Evolutionary conservation across 345 rosid genomes (phyloP).

Genomic region (Lumnitzera racemosa): DNA sequence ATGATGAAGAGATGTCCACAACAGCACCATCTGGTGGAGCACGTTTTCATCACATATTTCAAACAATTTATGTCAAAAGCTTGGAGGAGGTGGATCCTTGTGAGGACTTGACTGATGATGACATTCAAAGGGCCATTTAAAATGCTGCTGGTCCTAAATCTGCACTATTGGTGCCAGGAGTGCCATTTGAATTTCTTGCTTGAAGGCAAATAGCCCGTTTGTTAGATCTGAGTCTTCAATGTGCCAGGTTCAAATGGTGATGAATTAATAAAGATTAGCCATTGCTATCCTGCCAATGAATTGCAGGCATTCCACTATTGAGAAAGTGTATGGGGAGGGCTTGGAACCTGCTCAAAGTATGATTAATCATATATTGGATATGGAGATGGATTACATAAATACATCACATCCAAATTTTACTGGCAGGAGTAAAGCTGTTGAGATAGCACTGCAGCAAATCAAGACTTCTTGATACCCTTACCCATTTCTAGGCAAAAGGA

Average conservation of each 20-base stretch:
- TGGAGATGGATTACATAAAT: conserved; percentile 98
- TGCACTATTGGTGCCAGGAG: conserved; percentile 86
- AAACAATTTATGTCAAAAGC: conserved; percentile 79
- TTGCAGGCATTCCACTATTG: conserved; percentile 75
- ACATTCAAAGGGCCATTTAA: conserved; percentile 91
- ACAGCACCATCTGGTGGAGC: conserved; percentile 92
- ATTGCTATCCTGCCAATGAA: conserved; percentile 65
- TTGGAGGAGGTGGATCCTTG: conserved; percentile 99
- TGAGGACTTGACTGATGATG: conserved; percentile 86
- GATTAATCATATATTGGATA: conserved; percentile 85
- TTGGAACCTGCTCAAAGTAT: conserved; percentile 88
- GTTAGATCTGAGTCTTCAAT: conserved; percentile 93
- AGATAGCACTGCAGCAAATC: conserved; percentile 61
- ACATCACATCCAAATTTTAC: conserved; percentile 90
- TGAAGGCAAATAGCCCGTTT: conserved; percentile 88
- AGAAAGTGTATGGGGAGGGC: conserved; percentile 90
- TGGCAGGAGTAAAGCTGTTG: conserved; percentile 92
- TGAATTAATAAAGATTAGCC: conserved; percentile 92
- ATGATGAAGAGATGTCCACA: conserved; percentile 80
- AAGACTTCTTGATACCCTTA: conserved; percentile 54
- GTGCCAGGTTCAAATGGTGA: conserved; percentile 90
- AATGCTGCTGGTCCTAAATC: conserved; percentile 94
- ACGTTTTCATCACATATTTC: conserved; percentile 83
- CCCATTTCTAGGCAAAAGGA: conserved; percentile 67
- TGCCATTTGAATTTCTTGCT: conserved; percentile 93